Conservation (phyloP, 306 rosid species). For the Comarum palustre region DNA sequence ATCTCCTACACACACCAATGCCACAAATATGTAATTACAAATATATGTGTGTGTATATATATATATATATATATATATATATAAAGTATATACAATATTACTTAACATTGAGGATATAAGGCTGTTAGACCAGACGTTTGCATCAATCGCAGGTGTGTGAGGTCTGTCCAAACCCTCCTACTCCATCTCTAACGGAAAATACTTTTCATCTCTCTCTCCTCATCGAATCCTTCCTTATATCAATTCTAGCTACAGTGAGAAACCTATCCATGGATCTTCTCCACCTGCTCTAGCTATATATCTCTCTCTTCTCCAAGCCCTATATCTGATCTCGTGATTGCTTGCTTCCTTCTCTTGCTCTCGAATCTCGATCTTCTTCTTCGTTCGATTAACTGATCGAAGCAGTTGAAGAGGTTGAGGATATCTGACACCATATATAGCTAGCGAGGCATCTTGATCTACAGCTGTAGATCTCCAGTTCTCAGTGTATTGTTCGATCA, state of each 20-base stretch:
- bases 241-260: not conserved
- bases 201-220: conserved; percentile 45
- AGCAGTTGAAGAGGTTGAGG: not conserved
- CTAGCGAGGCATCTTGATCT: not conserved
- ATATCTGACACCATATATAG: not conserved
- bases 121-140: conserved; percentile 89
- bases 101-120: not conserved
- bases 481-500: not conserved
- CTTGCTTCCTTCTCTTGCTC: not conserved
- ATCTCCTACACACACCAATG: not conserved
- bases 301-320: not conserved
- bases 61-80: not conserved
- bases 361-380: not conserved
- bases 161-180: conserved; percentile 69
- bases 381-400: not conserved
- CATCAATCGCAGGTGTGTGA: conserved; percentile 81
- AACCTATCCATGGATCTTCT: not conserved
- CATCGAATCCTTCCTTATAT: not conserved
- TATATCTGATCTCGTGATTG: conserved; percentile 1
- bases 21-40: not conserved
- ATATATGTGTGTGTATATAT: no score
- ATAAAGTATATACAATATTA: not conserved
- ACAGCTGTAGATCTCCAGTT: not conserved
- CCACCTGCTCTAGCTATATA: not conserved
- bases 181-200: conserved; percentile 84